Conservation (phyloP, 768 basidiomycete species). For the Hysterangium stoloniferum region DNA sequence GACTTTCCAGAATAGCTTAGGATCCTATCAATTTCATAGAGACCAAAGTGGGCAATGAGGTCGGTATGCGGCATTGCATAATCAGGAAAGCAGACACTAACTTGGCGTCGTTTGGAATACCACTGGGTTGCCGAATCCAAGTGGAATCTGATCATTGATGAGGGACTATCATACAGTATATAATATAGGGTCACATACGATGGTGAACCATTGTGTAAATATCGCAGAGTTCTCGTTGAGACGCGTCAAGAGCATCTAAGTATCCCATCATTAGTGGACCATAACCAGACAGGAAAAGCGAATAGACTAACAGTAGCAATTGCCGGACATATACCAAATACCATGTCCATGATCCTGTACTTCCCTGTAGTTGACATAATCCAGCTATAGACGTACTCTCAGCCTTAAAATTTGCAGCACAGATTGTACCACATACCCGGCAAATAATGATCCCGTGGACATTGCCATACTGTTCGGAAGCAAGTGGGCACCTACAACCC, state of each 20-base stretch:
- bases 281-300: conserved; percentile 28
- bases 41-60: too few relatives aligned
- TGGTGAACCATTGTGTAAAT: conserved; percentile 51
- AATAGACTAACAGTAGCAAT: conserved; percentile 44
- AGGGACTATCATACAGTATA: neutral
- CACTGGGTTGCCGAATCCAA: conserved; percentile 70
- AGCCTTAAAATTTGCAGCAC: neutral
- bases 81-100: too few relatives aligned
- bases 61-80: too few relatives aligned
- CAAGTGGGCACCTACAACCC: conserved; percentile 47
- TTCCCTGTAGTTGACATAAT: conserved; percentile 57
- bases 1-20: too few relatives aligned
- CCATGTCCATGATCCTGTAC: conserved; percentile 52
- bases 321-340: conserved; percentile 59
- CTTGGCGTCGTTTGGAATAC: conserved; percentile 64
- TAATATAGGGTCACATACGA: conserved; percentile 46
- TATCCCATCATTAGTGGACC: neutral
- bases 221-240: conserved; percentile 38
- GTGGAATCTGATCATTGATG: conserved; percentile 40
- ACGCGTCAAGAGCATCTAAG: conserved; percentile 6
- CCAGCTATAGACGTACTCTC: too few relatives aligned
- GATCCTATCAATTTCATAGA: too few relatives aligned
- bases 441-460: conserved; percentile 56
- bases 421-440: conserved; percentile 31
- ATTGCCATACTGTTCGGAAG: conserved; percentile 55